These are phyloP conservation scores for Microstroma glucosiphilum DNA, from an alignment of 1,284 basidiomycete species.

Conservation along the genomic window DNA sequence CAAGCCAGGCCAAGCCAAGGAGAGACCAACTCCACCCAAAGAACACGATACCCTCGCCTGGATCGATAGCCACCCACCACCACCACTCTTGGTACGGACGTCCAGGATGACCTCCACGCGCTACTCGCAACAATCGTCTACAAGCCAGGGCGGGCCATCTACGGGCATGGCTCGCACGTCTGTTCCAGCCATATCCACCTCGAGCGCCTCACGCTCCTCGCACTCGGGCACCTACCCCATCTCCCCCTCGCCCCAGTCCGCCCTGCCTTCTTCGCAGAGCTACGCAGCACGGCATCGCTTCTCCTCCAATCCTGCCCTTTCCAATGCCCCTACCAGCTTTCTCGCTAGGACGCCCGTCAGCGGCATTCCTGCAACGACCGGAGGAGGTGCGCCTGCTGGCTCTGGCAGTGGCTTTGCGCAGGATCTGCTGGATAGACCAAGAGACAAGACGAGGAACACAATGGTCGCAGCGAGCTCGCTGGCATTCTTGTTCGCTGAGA, in stretches of 20 bases:
- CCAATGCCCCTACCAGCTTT: not conserved
- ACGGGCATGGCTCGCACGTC: no score
- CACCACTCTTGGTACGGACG: no score
- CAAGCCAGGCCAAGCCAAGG: no score
- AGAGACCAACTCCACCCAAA: no score
- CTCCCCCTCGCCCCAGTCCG: not conserved
- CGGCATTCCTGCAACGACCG: not conserved
- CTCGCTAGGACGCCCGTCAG: conserved; percentile 4
- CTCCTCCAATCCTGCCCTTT: no score
- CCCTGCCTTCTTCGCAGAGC: not conserved
- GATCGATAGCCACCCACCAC: no score
- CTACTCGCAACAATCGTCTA: no score
- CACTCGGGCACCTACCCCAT: not conserved
- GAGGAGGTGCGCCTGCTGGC: not conserved
- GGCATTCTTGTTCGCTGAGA: conserved; percentile 41
- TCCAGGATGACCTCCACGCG: no score
- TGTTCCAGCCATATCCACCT: not conserved
- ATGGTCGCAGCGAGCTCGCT: conserved; percentile 32
- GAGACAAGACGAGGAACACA: conserved; percentile 29
- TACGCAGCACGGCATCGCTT: not conserved
- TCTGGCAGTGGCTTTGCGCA: not conserved
- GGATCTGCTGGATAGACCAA: conserved; percentile 42
- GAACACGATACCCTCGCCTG: no score
- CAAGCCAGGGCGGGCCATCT: no score
- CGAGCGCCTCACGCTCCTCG: not conserved